A percentile compares a stretch with the other conserved stretches of the same genome.
Evolutionary conservation across 2,329 filamentous ascomycete species (phyloP).

Genomic region (Microdochium nivale): DNA sequence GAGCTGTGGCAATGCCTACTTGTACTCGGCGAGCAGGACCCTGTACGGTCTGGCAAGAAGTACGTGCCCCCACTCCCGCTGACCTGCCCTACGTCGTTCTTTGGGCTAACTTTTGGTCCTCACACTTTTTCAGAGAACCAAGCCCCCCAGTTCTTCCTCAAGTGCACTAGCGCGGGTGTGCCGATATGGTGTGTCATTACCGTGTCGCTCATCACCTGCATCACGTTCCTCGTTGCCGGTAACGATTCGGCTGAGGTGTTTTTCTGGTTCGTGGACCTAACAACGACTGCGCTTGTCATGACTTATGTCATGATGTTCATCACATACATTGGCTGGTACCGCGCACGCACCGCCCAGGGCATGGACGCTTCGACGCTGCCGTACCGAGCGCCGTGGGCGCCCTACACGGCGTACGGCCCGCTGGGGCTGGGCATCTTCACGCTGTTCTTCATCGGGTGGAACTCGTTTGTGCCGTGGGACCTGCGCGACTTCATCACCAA

Average conservation of each 20-base stretch:
- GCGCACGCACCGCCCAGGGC: constrained; percentile 43
- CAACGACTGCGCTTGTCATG: constrained; percentile 30
- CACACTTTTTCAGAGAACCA: constrained; percentile 12
- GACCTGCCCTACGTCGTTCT: background rate
- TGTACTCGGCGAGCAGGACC: constrained; percentile 10
- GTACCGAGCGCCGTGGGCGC: constrained; percentile 40
- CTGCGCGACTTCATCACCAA: constrained; percentile 39
- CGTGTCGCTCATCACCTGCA: constrained; percentile 22
- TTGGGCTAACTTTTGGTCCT: background rate
- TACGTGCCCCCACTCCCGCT: background rate
- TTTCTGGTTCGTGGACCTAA: constrained; percentile 31
- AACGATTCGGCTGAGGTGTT: constrained; percentile 26
- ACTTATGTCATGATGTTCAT: constrained; percentile 36
- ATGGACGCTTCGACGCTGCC: constrained; percentile 37
- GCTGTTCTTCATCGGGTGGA: constrained; percentile 48
- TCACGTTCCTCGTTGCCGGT: constrained; percentile 28
- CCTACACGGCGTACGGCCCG: constrained; percentile 41
- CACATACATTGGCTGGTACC: constrained; percentile 38
- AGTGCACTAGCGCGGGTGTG: constrained; percentile 33
- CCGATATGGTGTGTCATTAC: constrained; percentile 26
- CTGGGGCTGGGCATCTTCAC: constrained; percentile 36
- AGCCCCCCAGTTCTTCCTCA: constrained; percentile 27
- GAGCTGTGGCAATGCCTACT: constrained; percentile 12
- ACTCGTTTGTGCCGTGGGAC: constrained; percentile 42
- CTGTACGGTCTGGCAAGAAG: constrained; percentile 17